Evolutionary conservation across 139 green algal genomes (phyloP), one percentile per base, ranked within the genome.

Genomic region (Coccomyxa sp.): DNA sequence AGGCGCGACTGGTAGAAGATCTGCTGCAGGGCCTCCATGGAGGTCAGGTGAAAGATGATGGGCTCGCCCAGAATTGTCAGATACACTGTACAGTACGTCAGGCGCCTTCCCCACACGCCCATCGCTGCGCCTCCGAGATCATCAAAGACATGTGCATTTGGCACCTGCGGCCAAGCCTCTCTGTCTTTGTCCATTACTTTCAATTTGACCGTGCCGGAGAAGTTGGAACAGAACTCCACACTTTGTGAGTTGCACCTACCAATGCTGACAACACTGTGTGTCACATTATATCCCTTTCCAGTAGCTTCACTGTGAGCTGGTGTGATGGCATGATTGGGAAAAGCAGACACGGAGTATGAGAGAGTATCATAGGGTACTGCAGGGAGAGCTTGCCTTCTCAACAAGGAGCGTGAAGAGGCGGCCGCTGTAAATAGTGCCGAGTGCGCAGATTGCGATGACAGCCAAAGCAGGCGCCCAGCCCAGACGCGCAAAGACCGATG

Each of bases 21-120:
- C 83, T 89, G 85, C 79, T 83, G 77, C 67, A 90, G 81, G 16
- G 80, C 80, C 74, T 90, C 82, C 83, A 90, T 82, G 78, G 63
- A 71, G 9, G 87, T 90, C 67, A 90, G 66, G 45, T 88, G 85
- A 21, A 88, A 86, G 74, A 88, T 87, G 76, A 88, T 84, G 13
- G 85, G 85, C 82, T 87, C 82, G n/a, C 67, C 78, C 10, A 89
- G 45, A 45, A 89, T 87, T 0, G 85, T 88, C 13, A 82, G 30
- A 77, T 89, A 89, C 4, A 89, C 79, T 23, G 84, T 84, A 16
- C 16, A 76, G 81, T 88, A 90, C 27, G 87, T 83, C 45, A 89
- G 66, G 13, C 71, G 68, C 63, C 67, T 83, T 30, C 87, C 87
- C 13, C 21, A 16, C 15, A 31, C 82, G 17, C 87, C 87, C 76